Evolutionary conservation across 2,329 filamentous ascomycete genomes (phyloP).

Genomic region (Thyridium curvatum): DNA sequence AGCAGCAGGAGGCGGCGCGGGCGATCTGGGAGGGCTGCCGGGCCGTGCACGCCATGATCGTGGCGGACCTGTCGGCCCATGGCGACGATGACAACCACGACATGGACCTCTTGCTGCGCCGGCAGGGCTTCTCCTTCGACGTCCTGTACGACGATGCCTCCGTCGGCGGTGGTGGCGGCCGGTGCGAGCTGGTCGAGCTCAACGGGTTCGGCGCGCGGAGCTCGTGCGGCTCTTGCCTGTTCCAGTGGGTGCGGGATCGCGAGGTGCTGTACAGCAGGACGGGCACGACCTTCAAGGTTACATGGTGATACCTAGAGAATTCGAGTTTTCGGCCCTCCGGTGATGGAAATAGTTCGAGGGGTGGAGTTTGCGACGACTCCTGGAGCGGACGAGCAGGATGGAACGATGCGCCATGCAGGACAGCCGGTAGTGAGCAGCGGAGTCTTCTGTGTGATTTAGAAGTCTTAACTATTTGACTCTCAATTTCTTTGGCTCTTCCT

Average conservation of each 20-base stretch:
- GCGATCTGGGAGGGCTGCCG: conserved; percentile 13
- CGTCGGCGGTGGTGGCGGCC: conserved; percentile 1
- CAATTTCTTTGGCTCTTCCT: too few relatives aligned
- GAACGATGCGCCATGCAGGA: too few relatives aligned
- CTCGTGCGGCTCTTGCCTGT: conserved; percentile 37
- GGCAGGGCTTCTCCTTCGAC: conserved; percentile 37
- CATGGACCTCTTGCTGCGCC: conserved; percentile 20
- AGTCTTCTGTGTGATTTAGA: too few relatives aligned
- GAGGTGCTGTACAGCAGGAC: conserved; percentile 24
- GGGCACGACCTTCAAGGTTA: too few relatives aligned
- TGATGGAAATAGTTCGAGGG: too few relatives aligned
- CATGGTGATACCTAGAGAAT: too few relatives aligned
- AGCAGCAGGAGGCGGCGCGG: conserved; percentile 8
- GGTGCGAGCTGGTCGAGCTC: conserved; percentile 31
- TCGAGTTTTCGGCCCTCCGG: too few relatives aligned
- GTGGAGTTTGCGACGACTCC: too few relatives aligned
- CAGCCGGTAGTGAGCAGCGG: too few relatives aligned
- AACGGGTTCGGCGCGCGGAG: conserved; percentile 37
- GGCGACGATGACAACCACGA: too few relatives aligned
- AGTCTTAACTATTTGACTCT: too few relatives aligned
- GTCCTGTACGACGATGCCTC: conserved; percentile 25
- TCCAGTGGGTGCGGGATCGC: conserved; percentile 34
- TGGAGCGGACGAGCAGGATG: too few relatives aligned
- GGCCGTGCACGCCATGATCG: conserved; percentile 17
- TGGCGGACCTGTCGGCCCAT: conserved; percentile 15